Evolutionary conservation across 2,329 filamentous ascomycete genomes (phyloP), one percentile per base, ranked within the genome.

Genomic region (Sordariomycetes sp.): DNA sequence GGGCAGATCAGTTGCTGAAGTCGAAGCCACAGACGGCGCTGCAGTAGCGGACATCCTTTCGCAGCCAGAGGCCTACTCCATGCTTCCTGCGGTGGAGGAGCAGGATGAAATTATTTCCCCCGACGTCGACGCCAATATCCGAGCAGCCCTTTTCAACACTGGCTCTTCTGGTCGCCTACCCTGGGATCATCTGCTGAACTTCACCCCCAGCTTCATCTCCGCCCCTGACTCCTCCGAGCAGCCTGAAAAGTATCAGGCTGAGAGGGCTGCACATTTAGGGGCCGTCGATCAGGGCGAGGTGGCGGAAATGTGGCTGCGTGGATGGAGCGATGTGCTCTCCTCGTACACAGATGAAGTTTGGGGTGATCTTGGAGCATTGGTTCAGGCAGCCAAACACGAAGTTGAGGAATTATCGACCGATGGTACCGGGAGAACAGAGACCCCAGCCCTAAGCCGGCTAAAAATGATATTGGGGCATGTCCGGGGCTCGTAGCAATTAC

Each of bases 331-430:
- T 27, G 71, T 78, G 7, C 57, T 79, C 17, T 66, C 60, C 3
- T 56, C 62, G 21, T 80, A 81, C 43, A 67, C 66, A 0, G 75
- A 82, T 47, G 72, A 82, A 36, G 78, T 84, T 17, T 84, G 79
- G 80, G 80, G 79, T 15, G 75, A 73, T 37, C 51, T 83, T 15
- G 55, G 64, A 20, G 63, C 69, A 4, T 56, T 81, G 21, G 67
- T 77, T 8, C 57, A 63, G 32, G 65, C 72, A 39, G 79, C 79
- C 4, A 61, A 59, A 37, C 54, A 55, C 30, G 79, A 84, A 48
- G 52, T 82, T 15, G 57, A 68, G 31, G 50, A 59, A 18, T 50
- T 66, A 20, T 33, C 36, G 8, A 31, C 21, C 11, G 49, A 57
- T 34, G 45, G 50, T 6, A 21, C 25, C 6, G 30, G 41, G 8